phyloP scores from a whole-genome alignment of 768 basidiomycete genomes.

The Leccinum pellstonianum region DNA sequence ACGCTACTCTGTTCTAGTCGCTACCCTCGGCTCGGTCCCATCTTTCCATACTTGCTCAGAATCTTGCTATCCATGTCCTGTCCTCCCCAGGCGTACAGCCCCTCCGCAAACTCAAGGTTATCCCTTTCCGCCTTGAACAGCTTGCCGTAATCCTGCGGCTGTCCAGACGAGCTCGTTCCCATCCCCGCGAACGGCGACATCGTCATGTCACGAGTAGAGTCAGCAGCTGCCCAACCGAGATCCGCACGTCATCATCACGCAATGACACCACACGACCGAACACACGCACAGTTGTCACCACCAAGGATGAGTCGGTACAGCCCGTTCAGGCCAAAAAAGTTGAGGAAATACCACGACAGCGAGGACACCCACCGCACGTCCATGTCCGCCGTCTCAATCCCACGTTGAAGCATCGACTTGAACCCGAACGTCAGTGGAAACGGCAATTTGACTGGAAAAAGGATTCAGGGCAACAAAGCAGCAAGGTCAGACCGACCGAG shows the following conservation, averaged over 20 bases:
- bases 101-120: constrained; percentile 89
- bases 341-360: constrained; percentile 98
- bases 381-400: constrained; percentile 93
- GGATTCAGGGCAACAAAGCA: neutral
- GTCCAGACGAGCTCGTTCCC: constrained; percentile 46
- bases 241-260: constrained; percentile 16
- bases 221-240: constrained; percentile 56
- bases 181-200: constrained; percentile 63
- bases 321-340: constrained; percentile 96
- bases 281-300: constrained; percentile 73
- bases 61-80: constrained; percentile 78
- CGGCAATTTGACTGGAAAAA: constrained; percentile 78
- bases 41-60: constrained; percentile 72
- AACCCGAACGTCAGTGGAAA: constrained; percentile 97
- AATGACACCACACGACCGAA: constrained; percentile 4
- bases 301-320: constrained; percentile 93
- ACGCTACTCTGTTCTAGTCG: constrained; percentile 22
- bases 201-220: constrained; percentile 73
- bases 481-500: neutral
- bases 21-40: constrained; percentile 34
- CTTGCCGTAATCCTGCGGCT: constrained; percentile 84
- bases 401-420: constrained; percentile 96
- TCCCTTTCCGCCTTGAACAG: constrained; percentile 89
- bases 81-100: constrained; percentile 80
- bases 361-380: constrained; percentile 99